A percentile compares a stretch with the other conserved stretches of the same genome.
Evolutionary conservation across 495 filamentous ascomycete species (phyloP).

Genomic region (Thozetella sp.): DNA sequence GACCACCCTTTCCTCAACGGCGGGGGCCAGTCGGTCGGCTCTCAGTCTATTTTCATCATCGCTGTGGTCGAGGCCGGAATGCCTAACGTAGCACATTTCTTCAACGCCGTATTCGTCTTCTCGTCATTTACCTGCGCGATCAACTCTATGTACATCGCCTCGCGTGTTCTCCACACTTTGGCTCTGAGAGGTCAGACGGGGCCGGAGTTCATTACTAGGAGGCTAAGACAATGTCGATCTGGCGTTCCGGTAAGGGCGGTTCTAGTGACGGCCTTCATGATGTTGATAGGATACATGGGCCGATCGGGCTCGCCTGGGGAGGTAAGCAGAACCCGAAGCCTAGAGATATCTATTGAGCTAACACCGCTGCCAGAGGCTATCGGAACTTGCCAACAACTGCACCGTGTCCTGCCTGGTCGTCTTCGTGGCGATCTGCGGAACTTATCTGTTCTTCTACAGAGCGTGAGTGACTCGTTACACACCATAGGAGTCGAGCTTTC

Average conservation of each 20-base stretch:
- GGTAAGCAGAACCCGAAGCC: slow-evolving; percentile 19
- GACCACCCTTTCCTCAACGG: slow-evolving; percentile 46
- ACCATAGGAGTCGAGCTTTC: neutral
- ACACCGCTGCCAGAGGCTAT: slow-evolving; percentile 17
- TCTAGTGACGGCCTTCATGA: slow-evolving; percentile 38
- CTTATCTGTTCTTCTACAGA: slow-evolving; percentile 42
- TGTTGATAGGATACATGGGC: slow-evolving; percentile 50
- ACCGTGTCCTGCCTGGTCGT: slow-evolving; percentile 45
- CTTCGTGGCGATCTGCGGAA: slow-evolving; percentile 43
- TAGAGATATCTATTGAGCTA: neutral
- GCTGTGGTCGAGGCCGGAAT: slow-evolving; percentile 44
- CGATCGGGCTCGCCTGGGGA: slow-evolving; percentile 31
- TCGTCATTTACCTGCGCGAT: slow-evolving; percentile 47
- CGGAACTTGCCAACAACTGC: slow-evolving; percentile 44
- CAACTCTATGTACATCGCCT: slow-evolving; percentile 47
- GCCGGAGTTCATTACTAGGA: slow-evolving; percentile 34
- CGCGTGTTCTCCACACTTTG: slow-evolving; percentile 45
- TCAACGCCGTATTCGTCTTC: slow-evolving; percentile 52
- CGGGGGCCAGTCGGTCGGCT: slow-evolving; percentile 36
- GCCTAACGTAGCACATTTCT: slow-evolving; percentile 38
- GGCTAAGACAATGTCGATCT: slow-evolving; percentile 28
- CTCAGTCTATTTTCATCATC: slow-evolving; percentile 45
- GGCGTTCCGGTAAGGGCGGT: slow-evolving; percentile 55
- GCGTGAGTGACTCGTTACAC: slow-evolving; percentile 32
- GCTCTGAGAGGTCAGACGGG: slow-evolving; percentile 40